Percentiles rank a stretch among this genome's conserved stretches.
These are phyloP conservation scores for Myriosclerotinia curreyana DNA, from an alignment of 2,329 filamentous ascomycete species.

Conservation along the genomic window DNA sequence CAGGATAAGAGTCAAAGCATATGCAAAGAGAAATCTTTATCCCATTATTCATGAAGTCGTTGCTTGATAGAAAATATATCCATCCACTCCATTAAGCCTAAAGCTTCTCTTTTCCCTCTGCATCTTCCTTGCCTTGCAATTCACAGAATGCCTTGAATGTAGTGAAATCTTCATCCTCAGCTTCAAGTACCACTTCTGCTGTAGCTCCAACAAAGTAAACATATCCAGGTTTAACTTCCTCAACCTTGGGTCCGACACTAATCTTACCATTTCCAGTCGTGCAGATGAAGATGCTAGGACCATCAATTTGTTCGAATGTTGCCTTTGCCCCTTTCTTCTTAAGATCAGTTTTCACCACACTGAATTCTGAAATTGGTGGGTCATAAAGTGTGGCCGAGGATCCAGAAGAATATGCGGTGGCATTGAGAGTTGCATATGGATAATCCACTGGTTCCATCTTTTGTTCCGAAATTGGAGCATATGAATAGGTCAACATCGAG, in stretches of 20 bases:
- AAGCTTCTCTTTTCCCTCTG: slow-evolving; percentile 33
- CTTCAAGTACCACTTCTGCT: slow-evolving; percentile 78
- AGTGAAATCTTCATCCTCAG: slow-evolving; percentile 68
- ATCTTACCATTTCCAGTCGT: slow-evolving; percentile 81
- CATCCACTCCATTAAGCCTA: slow-evolving; percentile 12
- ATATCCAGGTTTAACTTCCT: slow-evolving; percentile 69
- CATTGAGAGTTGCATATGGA: slow-evolving; percentile 79
- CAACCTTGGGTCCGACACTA: slow-evolving; percentile 75
- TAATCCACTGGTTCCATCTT: slow-evolving; percentile 88
- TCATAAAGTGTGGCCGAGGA: slow-evolving; percentile 79
- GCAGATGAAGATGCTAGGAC: slow-evolving; percentile 90
- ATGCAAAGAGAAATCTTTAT: neutral
- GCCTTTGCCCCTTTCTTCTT: slow-evolving; percentile 71
- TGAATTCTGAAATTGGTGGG: slow-evolving; percentile 95
- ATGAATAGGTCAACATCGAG: slow-evolving; percentile 90
- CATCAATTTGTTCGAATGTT: slow-evolving; percentile 82
- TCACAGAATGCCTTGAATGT: slow-evolving; percentile 96
- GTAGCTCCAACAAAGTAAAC: slow-evolving; percentile 86
- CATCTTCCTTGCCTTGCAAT: slow-evolving; percentile 50
- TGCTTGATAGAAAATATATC: neutral
- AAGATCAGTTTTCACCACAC: slow-evolving; percentile 77
- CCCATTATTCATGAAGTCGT: slow-evolving; percentile 15
- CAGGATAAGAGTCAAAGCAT: neutral
- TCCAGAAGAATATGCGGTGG: slow-evolving; percentile 73
- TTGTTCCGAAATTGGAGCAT: slow-evolving; percentile 90